Evolutionary conservation across 2,329 filamentous ascomycete species (phyloP).

Genomic region (Colletotrichum destructivum): DNA sequence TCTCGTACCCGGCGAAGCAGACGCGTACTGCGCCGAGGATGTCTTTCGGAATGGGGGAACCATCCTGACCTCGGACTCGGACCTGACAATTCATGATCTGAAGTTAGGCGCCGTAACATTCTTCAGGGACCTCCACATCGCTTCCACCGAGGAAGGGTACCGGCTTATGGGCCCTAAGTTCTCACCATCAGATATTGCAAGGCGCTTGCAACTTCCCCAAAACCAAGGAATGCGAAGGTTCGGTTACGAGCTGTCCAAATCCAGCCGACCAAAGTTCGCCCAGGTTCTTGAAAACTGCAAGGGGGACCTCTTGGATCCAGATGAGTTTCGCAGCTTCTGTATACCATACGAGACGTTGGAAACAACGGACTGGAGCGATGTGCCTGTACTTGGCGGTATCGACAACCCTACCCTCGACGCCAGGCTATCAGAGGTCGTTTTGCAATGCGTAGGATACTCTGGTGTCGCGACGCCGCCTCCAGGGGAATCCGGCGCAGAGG

Average conservation of each 20-base stretch:
- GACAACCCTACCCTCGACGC: conserved; percentile 51
- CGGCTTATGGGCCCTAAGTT: conserved; percentile 45
- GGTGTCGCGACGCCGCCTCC: conserved; percentile 54
- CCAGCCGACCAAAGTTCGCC: conserved; percentile 45
- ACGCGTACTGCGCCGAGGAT: conserved; percentile 81
- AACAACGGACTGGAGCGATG: conserved; percentile 34
- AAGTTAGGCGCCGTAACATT: conserved; percentile 77
- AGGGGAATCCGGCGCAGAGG: conserved; percentile 37
- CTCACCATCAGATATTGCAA: conserved; percentile 55
- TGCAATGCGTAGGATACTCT: conserved; percentile 50
- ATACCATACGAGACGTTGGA: conserved; percentile 49
- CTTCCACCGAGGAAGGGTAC: conserved; percentile 42
- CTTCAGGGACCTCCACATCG: conserved; percentile 73
- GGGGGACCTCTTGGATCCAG: conserved; percentile 37
- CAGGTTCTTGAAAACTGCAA: conserved; percentile 42
- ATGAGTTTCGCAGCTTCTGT: conserved; percentile 50
- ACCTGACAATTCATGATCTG: conserved; percentile 83
- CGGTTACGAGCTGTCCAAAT: conserved; percentile 55
- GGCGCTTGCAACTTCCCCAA: conserved; percentile 58
- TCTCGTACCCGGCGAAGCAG: conserved; percentile 88
- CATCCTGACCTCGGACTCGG: conserved; percentile 88
- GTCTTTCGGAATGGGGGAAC: conserved; percentile 68
- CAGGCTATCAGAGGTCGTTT: conserved; percentile 56
- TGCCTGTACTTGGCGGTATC: conserved; percentile 23
- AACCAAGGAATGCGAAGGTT: conserved; percentile 49